phyloP scores from a whole-genome alignment of 495 filamentous ascomycete species.

The Aspergillus haitiensis region DNA sequence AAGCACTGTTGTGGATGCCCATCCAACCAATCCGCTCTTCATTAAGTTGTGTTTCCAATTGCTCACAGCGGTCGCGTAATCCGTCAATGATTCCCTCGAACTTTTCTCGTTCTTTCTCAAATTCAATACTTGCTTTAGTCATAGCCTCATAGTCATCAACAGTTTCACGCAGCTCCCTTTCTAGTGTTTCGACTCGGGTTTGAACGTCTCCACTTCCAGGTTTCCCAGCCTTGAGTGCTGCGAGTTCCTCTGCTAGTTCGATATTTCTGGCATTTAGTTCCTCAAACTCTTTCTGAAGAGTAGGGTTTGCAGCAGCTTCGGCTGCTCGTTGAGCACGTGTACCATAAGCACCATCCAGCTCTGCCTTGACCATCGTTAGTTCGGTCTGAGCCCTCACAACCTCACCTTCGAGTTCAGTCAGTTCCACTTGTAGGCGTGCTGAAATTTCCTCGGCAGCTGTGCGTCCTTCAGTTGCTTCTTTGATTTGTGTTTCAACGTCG shows the following conservation, averaged over 20 bases:
- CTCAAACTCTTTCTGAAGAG: conserved; percentile 64
- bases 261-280: conserved; percentile 62
- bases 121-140: conserved; percentile 80
- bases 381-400: conserved; percentile 87
- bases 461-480: conserved; percentile 31
- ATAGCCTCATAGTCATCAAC: conserved; percentile 84
- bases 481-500: conserved; percentile 29
- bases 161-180: conserved; percentile 78
- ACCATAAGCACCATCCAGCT: conserved; percentile 93
- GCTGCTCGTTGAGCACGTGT: conserved; percentile 73
- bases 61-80: conserved; percentile 68
- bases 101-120: conserved; percentile 79
- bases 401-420: conserved; percentile 74
- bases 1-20: conserved; percentile 55
- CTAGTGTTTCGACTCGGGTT: conserved; percentile 60
- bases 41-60: conserved; percentile 63
- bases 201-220: conserved; percentile 50
- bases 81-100: conserved; percentile 72
- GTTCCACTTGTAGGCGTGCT: conserved; percentile 60
- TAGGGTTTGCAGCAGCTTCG: conserved; percentile 66
- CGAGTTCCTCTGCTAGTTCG: conserved; percentile 59
- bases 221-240: conserved; percentile 47
- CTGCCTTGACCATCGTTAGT: conserved; percentile 85
- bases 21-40: conserved; percentile 74
- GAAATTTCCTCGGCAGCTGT: conserved; percentile 45